Base-by-base conservation (phyloP, 345 rosid genomes). In the Rhodamnia rubescens region DNA sequence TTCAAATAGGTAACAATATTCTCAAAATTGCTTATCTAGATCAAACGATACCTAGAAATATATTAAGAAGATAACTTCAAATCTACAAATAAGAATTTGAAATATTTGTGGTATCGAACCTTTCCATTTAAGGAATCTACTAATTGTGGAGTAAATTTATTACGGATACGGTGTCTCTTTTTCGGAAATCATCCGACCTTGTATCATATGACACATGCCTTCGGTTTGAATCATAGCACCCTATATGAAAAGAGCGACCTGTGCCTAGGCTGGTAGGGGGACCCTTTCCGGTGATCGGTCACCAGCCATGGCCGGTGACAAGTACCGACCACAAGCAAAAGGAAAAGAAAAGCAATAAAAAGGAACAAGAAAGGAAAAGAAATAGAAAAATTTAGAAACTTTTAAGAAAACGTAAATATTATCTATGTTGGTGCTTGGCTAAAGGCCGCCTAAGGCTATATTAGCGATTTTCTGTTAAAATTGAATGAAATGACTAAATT, bases 401-500 rank as follows among this genome's bases (percentile, higher is more conserved):
- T 27, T 61, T 27, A 27, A 27, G 9, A 61, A 61, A 61, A 64
- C 32, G 22, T 5, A 32, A 29, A 29, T 29, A 64, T 15, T 61
- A 11, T 18, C 21, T 61, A 61, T 61, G 42, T 61, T 9, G 3
- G 6, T 10, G 18, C 0, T 1, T 0, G 2, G 7, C 1, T 9
- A 7, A 0, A 5, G 20, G 5, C 20, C 2, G 42, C 32, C 12
- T 32, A 32, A 0, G 11, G 12, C 6, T 11, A 32, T 5, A 5
- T 29, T 0, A 32, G 0, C 3, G 1, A 64, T 64, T 64, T 64
- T 2, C 1, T 0, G 0, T 1, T 5, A 64, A 32, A 64, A 64
- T 32, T 64, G 6, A 2, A 0, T 0, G 1, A 2, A 64, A 64
- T 16, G 18, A 59, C 2, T 14, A 27, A 0, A 2, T 59, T 59